Percentiles rank a stretch among this genome's conserved stretches.
Conservation (phyloP, 139 green algal genomes). For the Picochlorum sp. region DNA sequence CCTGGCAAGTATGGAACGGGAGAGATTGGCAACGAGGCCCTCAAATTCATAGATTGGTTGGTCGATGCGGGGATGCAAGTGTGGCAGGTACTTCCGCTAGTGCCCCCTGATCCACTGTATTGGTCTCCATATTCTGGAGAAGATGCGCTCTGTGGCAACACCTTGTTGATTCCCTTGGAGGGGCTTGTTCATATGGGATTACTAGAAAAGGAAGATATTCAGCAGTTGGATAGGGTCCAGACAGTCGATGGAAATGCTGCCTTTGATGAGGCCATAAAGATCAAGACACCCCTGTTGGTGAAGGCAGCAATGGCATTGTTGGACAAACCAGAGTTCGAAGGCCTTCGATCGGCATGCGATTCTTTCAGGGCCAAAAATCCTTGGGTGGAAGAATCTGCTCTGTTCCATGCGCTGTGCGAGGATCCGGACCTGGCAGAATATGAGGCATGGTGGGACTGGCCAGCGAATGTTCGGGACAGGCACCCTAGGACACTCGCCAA, state of each 20-base stretch:
- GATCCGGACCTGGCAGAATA: constrained; percentile 15
- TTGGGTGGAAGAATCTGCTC: constrained; percentile 87
- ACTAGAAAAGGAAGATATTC: constrained; percentile 53
- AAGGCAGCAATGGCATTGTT: constrained; percentile 60
- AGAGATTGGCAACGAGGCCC: constrained; percentile 71
- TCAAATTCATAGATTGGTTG: constrained; percentile 88
- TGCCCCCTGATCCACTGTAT: constrained; percentile 83
- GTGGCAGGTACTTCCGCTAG: constrained; percentile 87
- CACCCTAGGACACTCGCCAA: constrained; percentile 21
- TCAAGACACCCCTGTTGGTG: constrained; percentile 62
- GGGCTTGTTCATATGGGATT: constrained; percentile 75
- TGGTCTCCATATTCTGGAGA: constrained; percentile 85
- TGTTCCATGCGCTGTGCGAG: constrained; percentile 68
- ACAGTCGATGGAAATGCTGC: constrained; percentile 14
- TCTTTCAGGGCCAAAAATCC: constrained; percentile 47
- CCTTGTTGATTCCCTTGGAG: constrained; percentile 81
- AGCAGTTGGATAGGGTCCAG: background rate
- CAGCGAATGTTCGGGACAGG: constrained; percentile 45
- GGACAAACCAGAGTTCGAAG: constrained; percentile 20
- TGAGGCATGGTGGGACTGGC: constrained; percentile 91
- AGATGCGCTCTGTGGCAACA: constrained; percentile 89
- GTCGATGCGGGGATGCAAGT: constrained; percentile 47
- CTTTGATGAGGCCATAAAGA: constrained; percentile 10
- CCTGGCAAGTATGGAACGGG: constrained; percentile 80
- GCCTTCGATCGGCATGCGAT: constrained; percentile 35